A percentile compares a stretch with the other conserved stretches of the same genome.
These are phyloP conservation scores for Eucalyptus albens DNA, from an alignment of 345 rosid species.

Conservation along the genomic window DNA sequence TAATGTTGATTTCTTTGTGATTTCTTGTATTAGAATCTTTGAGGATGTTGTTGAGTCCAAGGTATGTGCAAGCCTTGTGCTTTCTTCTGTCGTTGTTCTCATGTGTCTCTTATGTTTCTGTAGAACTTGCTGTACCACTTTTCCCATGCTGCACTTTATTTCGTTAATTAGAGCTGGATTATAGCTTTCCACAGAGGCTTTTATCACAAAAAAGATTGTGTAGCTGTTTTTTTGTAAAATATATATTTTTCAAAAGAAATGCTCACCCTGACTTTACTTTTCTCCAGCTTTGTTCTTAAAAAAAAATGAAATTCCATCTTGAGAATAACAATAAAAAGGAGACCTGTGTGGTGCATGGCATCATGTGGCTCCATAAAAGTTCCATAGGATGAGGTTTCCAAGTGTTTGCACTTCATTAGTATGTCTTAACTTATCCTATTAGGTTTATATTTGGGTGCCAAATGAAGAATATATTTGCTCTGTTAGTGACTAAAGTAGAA, in stretches of 20 bases:
- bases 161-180: neutral
- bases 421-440: neutral
- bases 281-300: neutral
- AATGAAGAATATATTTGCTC: neutral
- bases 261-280: neutral
- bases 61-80: conserved; percentile 23
- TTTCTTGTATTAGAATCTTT: conserved; percentile 88
- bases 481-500: neutral
- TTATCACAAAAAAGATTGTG: neutral
- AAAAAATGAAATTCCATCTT: neutral
- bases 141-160: neutral
- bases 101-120: neutral
- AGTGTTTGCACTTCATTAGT: neutral
- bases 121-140: neutral
- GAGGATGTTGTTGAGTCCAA: conserved; percentile 74
- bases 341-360: neutral
- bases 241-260: neutral
- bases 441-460: neutral
- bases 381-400: neutral
- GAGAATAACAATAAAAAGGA: neutral
- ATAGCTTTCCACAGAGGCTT: neutral
- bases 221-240: neutral
- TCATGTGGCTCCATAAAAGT: neutral
- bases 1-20: neutral
- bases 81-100: neutral